Conservation (phyloP, 2,329 filamentous ascomycete species). For the Epichloe sp. region DNA sequence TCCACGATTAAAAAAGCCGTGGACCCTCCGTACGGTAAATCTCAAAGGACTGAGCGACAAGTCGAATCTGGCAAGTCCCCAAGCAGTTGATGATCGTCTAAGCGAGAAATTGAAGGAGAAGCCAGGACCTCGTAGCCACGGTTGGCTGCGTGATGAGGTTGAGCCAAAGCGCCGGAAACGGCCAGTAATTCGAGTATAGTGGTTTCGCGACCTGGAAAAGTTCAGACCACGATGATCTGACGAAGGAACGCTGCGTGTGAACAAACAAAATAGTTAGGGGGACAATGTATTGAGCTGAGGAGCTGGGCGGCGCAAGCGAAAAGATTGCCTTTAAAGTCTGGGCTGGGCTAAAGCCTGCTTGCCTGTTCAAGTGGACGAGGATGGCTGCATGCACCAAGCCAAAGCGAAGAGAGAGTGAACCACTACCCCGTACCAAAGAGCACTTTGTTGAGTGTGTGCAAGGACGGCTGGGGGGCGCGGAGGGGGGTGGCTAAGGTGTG, state of each 20-base stretch:
- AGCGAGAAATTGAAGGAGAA: conserved; percentile 6
- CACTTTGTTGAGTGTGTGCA: neutral
- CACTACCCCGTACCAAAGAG: neutral
- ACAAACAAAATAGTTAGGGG: conserved; percentile 9
- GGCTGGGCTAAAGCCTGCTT: conserved; percentile 4
- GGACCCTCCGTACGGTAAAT: conserved; percentile 13
- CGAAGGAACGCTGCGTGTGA: conserved; percentile 7
- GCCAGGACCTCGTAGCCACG: neutral
- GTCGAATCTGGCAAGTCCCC: neutral
- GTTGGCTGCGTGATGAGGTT: conserved; percentile 1
- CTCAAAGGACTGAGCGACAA: neutral
- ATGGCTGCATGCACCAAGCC: conserved; percentile 10
- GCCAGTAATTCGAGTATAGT: conserved; percentile 1
- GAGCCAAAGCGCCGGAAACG: conserved; percentile 7
- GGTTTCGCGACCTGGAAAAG: conserved; percentile 3
- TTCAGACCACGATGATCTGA: conserved; percentile 3
- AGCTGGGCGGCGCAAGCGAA: conserved; percentile 36
- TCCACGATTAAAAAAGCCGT: conserved; percentile 12
- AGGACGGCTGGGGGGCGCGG: conserved; percentile 6
- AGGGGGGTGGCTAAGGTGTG: conserved; percentile 22
- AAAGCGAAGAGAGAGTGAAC: neutral
- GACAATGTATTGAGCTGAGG: conserved; percentile 32
- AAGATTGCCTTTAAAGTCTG: conserved; percentile 31
- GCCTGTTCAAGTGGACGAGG: conserved; percentile 13
- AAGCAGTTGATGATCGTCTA: conserved; percentile 3